phyloP scores from a whole-genome alignment of 257 asterid genomes.

The Capsicum pubescens region DNA sequence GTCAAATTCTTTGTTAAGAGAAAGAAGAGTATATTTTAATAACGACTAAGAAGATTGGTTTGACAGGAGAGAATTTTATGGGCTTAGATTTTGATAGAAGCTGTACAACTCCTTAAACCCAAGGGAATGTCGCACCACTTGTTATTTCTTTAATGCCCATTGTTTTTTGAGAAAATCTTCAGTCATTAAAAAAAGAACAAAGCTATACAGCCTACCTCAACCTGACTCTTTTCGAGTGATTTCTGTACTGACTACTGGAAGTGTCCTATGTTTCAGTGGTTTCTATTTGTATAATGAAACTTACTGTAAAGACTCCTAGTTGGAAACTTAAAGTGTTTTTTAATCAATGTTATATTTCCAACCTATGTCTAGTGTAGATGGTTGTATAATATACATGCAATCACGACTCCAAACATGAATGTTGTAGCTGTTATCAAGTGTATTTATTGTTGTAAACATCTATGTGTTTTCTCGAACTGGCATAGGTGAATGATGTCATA shows the following conservation, averaged over 20 bases:
- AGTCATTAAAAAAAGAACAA: neutral
- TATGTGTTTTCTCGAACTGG: neutral
- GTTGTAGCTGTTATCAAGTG: neutral
- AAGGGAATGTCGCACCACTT: neutral
- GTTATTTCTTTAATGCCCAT: neutral
- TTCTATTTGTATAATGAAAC: neutral
- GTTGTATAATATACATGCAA: neutral
- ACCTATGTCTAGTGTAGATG: neutral
- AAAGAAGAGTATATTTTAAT: neutral
- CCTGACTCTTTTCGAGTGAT: neutral
- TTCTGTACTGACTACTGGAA: neutral
- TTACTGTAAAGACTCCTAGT: neutral
- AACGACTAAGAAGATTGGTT: neutral
- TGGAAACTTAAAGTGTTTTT: neutral
- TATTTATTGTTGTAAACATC: constrained; percentile 1
- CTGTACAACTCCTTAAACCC: constrained; percentile 7
- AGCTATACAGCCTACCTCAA: neutral
- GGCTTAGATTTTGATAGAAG: constrained; percentile 7
- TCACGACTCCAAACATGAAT: neutral
- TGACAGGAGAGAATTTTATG: neutral
- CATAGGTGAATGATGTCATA: neutral
- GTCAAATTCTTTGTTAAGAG: neutral
- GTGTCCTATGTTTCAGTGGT: neutral
- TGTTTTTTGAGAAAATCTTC: neutral
- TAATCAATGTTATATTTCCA: constrained; percentile 3